Conservation (phyloP, 2,329 filamentous ascomycete species). For the Teratosphaeria viscida region DNA sequence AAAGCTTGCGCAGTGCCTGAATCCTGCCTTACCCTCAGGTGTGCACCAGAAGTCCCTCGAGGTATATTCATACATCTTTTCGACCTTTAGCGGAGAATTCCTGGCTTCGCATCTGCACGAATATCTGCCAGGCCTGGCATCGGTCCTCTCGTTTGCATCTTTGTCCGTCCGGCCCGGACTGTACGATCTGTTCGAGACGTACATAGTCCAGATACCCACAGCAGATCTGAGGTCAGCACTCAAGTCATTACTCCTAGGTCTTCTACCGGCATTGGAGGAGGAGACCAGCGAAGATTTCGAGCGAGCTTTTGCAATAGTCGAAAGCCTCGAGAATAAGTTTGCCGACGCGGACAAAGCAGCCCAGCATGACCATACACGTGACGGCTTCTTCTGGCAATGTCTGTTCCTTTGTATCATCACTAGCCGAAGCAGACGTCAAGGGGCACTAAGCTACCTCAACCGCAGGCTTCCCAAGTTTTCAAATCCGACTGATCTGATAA, state of each 20-base stretch:
- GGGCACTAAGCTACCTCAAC: constrained; percentile 75
- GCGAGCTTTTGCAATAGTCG: constrained; percentile 65
- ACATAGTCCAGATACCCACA: constrained; percentile 63
- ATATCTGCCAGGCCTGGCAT: constrained; percentile 80
- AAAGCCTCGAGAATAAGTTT: constrained; percentile 63
- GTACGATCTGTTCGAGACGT: constrained; percentile 69
- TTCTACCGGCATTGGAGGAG: constrained; percentile 86
- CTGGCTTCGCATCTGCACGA: constrained; percentile 73
- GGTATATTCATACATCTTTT: constrained; percentile 84
- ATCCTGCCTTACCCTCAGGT: constrained; percentile 83
- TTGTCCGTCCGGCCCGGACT: constrained; percentile 80
- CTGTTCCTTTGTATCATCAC: constrained; percentile 91
- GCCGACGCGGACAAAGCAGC: constrained; percentile 37
- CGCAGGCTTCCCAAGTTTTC: constrained; percentile 68
- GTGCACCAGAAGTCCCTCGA: constrained; percentile 97
- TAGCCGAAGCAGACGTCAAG: constrained; percentile 70
- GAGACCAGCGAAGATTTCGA: constrained; percentile 98
- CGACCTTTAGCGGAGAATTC: constrained; percentile 58
- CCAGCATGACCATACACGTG: constrained; percentile 34
- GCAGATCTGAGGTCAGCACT: constrained; percentile 70
- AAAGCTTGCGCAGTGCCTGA: constrained; percentile 87
- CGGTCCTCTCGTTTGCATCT: constrained; percentile 88
- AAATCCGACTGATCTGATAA: constrained; percentile 5
- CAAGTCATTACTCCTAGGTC: constrained; percentile 79
- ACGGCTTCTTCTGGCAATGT: constrained; percentile 94